Percentiles rank a stretch among this genome's conserved stretches.
These are phyloP conservation scores for Colletotrichum lini DNA, from an alignment of 2,329 filamentous ascomycete species.

Conservation along the genomic window DNA sequence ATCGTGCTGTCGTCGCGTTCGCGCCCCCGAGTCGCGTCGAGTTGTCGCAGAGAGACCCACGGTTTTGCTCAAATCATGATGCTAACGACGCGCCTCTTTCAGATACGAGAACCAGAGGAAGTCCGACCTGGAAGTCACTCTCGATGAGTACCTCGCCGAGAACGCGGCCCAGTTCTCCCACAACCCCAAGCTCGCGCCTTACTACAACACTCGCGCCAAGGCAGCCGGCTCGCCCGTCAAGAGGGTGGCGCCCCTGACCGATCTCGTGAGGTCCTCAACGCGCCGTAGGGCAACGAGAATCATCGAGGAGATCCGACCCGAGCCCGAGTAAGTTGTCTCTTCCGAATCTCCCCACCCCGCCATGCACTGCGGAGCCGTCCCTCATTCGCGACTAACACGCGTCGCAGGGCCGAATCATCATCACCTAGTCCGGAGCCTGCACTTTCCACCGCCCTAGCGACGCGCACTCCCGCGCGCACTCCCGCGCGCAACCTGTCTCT, in stretches of 20 bases:
- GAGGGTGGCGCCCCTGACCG: conserved; percentile 61
- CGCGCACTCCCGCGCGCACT: conserved; percentile 63
- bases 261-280: conserved; percentile 59
- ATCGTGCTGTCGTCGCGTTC: conserved; percentile 17
- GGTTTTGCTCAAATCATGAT: conserved; percentile 43
- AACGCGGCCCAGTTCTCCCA: conserved; percentile 76
- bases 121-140: conserved; percentile 80
- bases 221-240: conserved; percentile 74
- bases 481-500: conserved; percentile 67
- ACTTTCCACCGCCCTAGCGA: conserved; percentile 60
- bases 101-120: conserved; percentile 83
- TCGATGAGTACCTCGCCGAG: conserved; percentile 80
- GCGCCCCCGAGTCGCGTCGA: conserved; percentile 41
- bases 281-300: conserved; percentile 62
- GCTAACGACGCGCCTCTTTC: conserved; percentile 40
- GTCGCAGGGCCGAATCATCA: conserved; percentile 30
- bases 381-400: conserved; percentile 34
- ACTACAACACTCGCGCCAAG: conserved; percentile 79
- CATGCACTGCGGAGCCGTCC: not conserved
- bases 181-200: conserved; percentile 78
- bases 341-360: not conserved
- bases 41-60: conserved; percentile 28
- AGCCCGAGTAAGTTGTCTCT: conserved; percentile 57
- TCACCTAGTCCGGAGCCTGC: conserved; percentile 46
- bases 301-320: conserved; percentile 59